Base-by-base conservation (phyloP, 768 basidiomycete genomes). In the Cantharellus anzutake region DNA sequence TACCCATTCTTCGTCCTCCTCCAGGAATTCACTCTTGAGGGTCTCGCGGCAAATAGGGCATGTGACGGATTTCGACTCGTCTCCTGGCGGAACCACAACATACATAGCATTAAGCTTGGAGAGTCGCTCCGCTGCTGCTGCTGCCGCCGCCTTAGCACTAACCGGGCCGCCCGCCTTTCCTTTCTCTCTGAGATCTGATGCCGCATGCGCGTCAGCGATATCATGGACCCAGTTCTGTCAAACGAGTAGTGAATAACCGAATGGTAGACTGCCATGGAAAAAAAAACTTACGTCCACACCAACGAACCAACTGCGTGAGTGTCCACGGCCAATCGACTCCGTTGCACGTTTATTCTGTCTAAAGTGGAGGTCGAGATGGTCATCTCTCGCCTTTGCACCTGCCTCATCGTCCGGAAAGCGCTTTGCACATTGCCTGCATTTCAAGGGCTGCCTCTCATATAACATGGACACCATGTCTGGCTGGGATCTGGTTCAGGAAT, bases 1-100 rank as follows among this genome's bases (percentile, higher is more conserved):
- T 7, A 96, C 85, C 93, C 93, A 98, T 62, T 96, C 94, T 73
- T 97, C 94, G 62, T 93, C 91, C 55, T 96, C 93, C 68, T 97
- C 91, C 60, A 83, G 71, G 69, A 87, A 98, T 73, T 96, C 94
- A 64, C 83, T 80, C 74, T 89, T 87, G 70, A 97, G 76, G 60
- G 70, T 71, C 71, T 99, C 94, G 75, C 94, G 96, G 80, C 96
- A 99, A 65, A 99, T 87, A 35, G 92, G 91, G 75, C 94, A 99
- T 63, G 84, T 80, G 65, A 89, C 72, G 35, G 78, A 73, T 67
- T 83, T 84, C 59, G 88, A 86, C 68, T 91, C 90, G 71, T 86
- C 84, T 64, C 85, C 86, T 42, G 83, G 77, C n/a, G 92, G 92
- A 42, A 94, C 87, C 65, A 88, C 80, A 64, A 98, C 86, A 75